phyloP scores from a whole-genome alignment of 1,284 basidiomycete genomes.

The Marasmius sp. region DNA sequence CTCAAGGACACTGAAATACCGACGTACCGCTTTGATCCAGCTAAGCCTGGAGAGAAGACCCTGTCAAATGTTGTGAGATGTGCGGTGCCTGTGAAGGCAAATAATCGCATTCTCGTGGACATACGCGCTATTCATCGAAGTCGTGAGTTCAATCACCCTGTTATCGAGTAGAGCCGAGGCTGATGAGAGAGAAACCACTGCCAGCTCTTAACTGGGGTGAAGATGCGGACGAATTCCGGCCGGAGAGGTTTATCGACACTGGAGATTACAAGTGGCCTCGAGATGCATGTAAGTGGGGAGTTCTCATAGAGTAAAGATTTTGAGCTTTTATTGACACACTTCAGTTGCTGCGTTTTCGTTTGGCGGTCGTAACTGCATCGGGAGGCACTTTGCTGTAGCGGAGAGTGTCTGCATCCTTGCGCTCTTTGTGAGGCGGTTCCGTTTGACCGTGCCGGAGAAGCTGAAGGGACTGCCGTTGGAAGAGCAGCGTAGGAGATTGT shows the following conservation, averaged over 20 bases:
- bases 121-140: background rate
- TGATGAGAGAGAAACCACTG: background rate
- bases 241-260: background rate
- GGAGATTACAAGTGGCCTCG: background rate
- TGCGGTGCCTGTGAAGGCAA: background rate
- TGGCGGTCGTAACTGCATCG: conserved; percentile 45
- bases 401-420: conserved; percentile 37
- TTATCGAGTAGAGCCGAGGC: background rate
- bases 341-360: conserved; percentile 39
- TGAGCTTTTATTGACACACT: conserved; percentile 10
- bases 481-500: background rate
- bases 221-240: background rate
- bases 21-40: background rate
- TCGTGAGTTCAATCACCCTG: background rate
- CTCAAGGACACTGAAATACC: background rate
- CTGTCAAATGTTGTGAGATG: background rate
- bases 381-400: conserved; percentile 36
- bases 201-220: background rate
- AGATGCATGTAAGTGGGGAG: background rate
- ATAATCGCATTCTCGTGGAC: background rate
- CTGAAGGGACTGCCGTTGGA: background rate
- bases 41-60: background rate
- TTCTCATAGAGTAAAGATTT: background rate
- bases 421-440: conserved; percentile 24
- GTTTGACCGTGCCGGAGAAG: background rate